Conservation (phyloP, 2,329 filamentous ascomycete genomes). For the Venturia effusa region DNA sequence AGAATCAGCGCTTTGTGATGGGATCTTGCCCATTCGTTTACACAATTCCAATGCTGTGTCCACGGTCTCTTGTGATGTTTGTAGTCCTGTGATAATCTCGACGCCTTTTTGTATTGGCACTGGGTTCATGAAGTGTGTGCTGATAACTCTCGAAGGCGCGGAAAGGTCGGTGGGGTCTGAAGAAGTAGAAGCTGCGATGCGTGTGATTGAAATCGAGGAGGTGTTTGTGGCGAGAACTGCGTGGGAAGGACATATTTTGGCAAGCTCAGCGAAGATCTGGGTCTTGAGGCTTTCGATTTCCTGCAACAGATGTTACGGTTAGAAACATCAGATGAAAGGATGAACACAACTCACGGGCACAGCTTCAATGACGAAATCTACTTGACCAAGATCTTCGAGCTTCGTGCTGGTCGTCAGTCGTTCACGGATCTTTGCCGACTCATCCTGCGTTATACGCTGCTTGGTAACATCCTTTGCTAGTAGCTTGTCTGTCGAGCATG, state of each 20-base stretch:
- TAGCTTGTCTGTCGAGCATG: constrained; percentile 58
- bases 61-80: constrained; percentile 75
- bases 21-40: constrained; percentile 83
- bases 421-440: constrained; percentile 62
- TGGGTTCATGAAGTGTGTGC: constrained; percentile 99
- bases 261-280: constrained; percentile 74
- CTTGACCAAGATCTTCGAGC: constrained; percentile 66
- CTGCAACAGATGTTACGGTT: constrained; percentile 16
- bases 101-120: constrained; percentile 95
- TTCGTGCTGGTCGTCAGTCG: constrained; percentile 60
- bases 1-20: constrained; percentile 76
- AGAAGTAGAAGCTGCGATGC: constrained; percentile 80
- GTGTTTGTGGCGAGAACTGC: constrained; percentile 95
- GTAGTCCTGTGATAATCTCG: constrained; percentile 89
- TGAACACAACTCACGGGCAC: constrained; percentile 48
- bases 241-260: constrained; percentile 69
- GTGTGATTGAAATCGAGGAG: constrained; percentile 95
- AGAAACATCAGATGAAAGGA: background rate
- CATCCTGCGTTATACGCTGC: constrained; percentile 68
- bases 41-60: constrained; percentile 78
- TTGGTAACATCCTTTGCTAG: constrained; percentile 89
- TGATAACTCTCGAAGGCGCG: constrained; percentile 77
- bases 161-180: constrained; percentile 68
- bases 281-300: constrained; percentile 83
- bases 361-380: constrained; percentile 96